Conservation (phyloP, 768 basidiomycete genomes). For the Phanerochaete sordida region DNA sequence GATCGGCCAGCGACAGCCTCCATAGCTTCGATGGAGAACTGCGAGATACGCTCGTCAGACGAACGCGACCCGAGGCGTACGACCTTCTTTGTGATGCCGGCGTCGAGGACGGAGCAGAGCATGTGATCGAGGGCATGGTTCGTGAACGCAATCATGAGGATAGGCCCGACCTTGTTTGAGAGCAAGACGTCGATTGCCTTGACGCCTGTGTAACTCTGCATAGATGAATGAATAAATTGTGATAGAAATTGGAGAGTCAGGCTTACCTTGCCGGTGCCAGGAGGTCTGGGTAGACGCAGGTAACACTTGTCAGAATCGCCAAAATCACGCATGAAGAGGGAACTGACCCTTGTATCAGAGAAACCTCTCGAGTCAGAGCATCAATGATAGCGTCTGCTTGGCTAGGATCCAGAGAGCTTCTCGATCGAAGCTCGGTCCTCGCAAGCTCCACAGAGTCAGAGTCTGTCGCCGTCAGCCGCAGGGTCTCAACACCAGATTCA, state of each 20-base stretch:
- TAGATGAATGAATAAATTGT: neutral
- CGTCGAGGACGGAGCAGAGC: conserved; percentile 60
- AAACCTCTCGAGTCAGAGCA: conserved; percentile 53
- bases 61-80: conserved; percentile 69
- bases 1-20: conserved; percentile 43
- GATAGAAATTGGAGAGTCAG: neutral
- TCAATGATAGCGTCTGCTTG: conserved; percentile 70
- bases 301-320: no score
- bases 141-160: conserved; percentile 63
- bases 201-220: conserved; percentile 61
- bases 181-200: conserved; percentile 68
- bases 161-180: conserved; percentile 45
- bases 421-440: conserved; percentile 36
- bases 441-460: conserved; percentile 42
- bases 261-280: conserved; percentile 72
- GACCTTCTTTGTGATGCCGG: conserved; percentile 55
- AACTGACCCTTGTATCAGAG: conserved; percentile 67
- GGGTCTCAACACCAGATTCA: conserved; percentile 27
- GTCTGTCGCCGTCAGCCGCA: conserved; percentile 40
- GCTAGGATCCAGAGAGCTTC: conserved; percentile 62
- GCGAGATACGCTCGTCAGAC: conserved; percentile 52
- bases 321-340: neutral
- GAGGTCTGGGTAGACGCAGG: conserved; percentile 43
- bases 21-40: conserved; percentile 57
- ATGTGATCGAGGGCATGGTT: conserved; percentile 81